phyloP scores from a whole-genome alignment of 495 filamentous ascomycete species.

The Sordaria brevicollis region DNA sequence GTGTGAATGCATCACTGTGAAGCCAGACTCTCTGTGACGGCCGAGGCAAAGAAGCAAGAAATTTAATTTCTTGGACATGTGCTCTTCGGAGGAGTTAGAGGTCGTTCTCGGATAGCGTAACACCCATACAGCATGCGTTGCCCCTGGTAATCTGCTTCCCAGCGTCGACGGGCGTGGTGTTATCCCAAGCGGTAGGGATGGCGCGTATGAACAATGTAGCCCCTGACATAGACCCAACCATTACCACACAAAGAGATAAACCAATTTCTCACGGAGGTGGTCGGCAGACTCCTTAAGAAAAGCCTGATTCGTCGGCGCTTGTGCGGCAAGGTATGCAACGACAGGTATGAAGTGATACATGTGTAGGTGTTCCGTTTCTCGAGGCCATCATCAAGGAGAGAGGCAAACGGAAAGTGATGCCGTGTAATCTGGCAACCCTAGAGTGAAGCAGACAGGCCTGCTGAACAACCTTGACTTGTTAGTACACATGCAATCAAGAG shows the following conservation, averaged over 20 bases:
- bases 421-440: not conserved
- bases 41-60: not conserved
- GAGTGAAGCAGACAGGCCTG: not conserved
- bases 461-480: not conserved
- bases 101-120: not conserved
- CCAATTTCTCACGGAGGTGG: not conserved
- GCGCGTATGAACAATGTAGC: not conserved
- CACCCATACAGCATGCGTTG: not conserved
- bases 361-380: not conserved
- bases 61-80: not conserved
- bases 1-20: not conserved
- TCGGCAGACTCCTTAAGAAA: not conserved
- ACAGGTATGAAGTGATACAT: not conserved
- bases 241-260: not conserved
- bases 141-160: not conserved
- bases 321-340: not conserved
- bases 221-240: not conserved
- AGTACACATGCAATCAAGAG: not conserved
- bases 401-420: not conserved
- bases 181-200: not conserved
- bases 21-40: not conserved
- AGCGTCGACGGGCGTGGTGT: not conserved
- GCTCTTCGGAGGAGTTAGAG: not conserved
- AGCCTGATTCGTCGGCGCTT: not conserved
- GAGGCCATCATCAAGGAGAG: not conserved